Conservation (phyloP, 2,329 filamentous ascomycete species). For the Claviceps quebecensis region DNA sequence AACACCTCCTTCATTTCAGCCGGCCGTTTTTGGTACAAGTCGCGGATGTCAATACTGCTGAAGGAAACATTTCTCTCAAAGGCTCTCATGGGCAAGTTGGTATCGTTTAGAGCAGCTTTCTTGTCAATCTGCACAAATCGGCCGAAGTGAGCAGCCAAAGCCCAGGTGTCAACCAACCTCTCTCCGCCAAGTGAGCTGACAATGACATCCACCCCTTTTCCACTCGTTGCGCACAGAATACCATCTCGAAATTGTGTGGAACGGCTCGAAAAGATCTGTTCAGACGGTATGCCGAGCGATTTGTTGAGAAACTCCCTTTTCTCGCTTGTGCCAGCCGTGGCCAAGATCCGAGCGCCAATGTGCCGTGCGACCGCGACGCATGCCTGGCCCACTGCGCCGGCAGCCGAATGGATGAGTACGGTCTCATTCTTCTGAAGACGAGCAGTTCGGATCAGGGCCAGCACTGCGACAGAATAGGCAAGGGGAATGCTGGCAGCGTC, state of each 20-base stretch:
- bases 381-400: slow-evolving; percentile 10
- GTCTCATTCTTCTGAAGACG: slow-evolving; percentile 19
- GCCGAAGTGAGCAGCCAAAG: slow-evolving; percentile 17
- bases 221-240: slow-evolving; percentile 8
- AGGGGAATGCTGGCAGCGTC: slow-evolving; percentile 17
- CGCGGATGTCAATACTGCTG: slow-evolving; percentile 24
- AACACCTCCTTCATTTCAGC: slow-evolving; percentile 6
- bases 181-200: slow-evolving; percentile 6
- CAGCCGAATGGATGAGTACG: slow-evolving; percentile 18
- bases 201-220: slow-evolving; percentile 9
- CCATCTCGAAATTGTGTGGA: slow-evolving; percentile 12
- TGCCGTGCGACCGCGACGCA: slow-evolving; percentile 7
- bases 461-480: slow-evolving; percentile 6
- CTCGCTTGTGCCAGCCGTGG: slow-evolving; percentile 14
- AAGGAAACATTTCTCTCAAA: slow-evolving; percentile 27
- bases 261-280: slow-evolving; percentile 16
- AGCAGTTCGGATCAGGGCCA: slow-evolving; percentile 5
- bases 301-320: slow-evolving; percentile 17
- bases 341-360: slow-evolving; percentile 12
- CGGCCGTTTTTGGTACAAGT: slow-evolving; percentile 5
- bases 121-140: slow-evolving; percentile 23
- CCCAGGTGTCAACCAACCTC: slow-evolving; percentile 12
- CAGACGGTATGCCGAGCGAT: slow-evolving; percentile 11
- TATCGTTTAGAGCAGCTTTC: slow-evolving; percentile 21
- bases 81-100: slow-evolving; percentile 18